Base-by-base conservation (phyloP, 305 asterid species). In the Striga hermonthica region DNA sequence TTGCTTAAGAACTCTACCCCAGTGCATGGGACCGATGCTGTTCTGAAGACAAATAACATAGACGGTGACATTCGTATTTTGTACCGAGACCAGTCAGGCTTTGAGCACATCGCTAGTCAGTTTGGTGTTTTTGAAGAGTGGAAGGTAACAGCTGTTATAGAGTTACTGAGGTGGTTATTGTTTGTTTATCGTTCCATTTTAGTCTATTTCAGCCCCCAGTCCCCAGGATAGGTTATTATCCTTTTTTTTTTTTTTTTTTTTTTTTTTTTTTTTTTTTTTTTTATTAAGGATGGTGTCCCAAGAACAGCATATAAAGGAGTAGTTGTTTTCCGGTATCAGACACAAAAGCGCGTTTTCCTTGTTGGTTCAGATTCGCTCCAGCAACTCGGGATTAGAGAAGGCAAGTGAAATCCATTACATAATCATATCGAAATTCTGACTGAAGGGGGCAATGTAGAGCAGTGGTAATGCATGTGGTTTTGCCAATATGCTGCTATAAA, bases 111-210 rank as follows among this genome's bases (percentile, higher is more conserved):
- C 70, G 96, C 99, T 13, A 78, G 80, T 7, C 92, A 86, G 69
- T 90, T 93, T 70, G 99, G 99, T 70, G 88, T 93, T 75, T 93
- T 93, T 78, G 88, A 88, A 81, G 99, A 93, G 74, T 93, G 99
- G 99, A 93, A 93, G 99, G 99, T 89, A 83, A 60, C 31, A 22
- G 2, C 31, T 22, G 31, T 22, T 22, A 22, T 22, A 22, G 31
- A 22, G 31, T 22, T 22, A 22, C 2, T 22, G 1, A 22, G 31
- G 31, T 22, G 31, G 31, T 22, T 22, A 22, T 22, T 22, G 31
- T 22, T 22, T 22, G 2, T 22, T 22, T 22, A 22, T 22, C 31
- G 31, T 22, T 22, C 31, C 31, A 22, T 22, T 22, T 22, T 22
- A 22, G 31, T 22, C 31, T 22, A 22, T 22, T 22, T 22, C 31